A percentile compares a stretch with the other conserved stretches of the same genome.
These are phyloP conservation scores for Physcia stellaris DNA, from an alignment of 495 filamentous ascomycete species.

Conservation along the genomic window DNA sequence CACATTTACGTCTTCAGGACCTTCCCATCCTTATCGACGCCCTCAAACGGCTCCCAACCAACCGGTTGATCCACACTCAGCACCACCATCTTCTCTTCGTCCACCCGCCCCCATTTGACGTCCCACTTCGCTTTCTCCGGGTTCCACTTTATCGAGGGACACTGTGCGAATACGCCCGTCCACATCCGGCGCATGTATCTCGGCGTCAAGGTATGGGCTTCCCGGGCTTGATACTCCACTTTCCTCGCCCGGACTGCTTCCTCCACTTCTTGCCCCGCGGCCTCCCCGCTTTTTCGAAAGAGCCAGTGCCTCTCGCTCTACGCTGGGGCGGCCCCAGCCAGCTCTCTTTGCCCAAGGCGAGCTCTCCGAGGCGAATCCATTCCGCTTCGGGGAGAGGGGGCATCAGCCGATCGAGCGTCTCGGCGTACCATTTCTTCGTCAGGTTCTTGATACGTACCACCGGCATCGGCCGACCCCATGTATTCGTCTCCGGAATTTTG, in stretches of 20 bases:
- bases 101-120: slow-evolving; percentile 8
- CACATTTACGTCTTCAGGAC: neutral
- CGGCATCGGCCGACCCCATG: slow-evolving; percentile 47
- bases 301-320: slow-evolving; percentile 16
- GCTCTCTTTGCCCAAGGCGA: slow-evolving; percentile 38
- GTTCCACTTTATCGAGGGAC: slow-evolving; percentile 15
- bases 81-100: neutral
- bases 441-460: slow-evolving; percentile 41
- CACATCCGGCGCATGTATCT: slow-evolving; percentile 18
- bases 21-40: slow-evolving; percentile 10
- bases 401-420: slow-evolving; percentile 39
- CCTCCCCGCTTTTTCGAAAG: neutral
- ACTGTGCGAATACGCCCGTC: slow-evolving; percentile 13
- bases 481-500: slow-evolving; percentile 43
- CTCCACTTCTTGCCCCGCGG: slow-evolving; percentile 1
- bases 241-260: neutral
- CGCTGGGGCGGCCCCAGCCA: slow-evolving; percentile 27
- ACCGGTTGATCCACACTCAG: neutral
- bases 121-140: slow-evolving; percentile 3
- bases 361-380: slow-evolving; percentile 43
- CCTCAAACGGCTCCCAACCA: slow-evolving; percentile 7
- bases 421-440: slow-evolving; percentile 43
- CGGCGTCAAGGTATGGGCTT: slow-evolving; percentile 13
- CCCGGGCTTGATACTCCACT: slow-evolving; percentile 1
- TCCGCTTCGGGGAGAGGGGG: slow-evolving; percentile 60